Conservation (phyloP, 1,284 basidiomycete species). For the Cystodermella granulosa region DNA sequence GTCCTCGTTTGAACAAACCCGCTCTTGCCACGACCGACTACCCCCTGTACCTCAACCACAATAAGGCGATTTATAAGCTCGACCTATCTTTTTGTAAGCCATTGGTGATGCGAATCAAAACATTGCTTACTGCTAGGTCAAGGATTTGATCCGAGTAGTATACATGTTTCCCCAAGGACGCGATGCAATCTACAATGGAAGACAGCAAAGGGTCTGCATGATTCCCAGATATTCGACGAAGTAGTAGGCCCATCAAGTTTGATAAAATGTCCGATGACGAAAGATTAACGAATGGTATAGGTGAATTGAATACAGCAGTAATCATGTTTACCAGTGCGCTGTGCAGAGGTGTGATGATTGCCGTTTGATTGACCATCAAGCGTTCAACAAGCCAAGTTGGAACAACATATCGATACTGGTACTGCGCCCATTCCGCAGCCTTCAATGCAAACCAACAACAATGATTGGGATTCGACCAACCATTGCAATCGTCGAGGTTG, state of each 20-base stretch:
- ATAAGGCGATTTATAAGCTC: conserved; percentile 79
- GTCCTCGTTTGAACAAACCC: conserved; percentile 48
- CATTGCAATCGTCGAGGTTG: conserved; percentile 56
- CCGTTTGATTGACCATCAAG: conserved; percentile 59
- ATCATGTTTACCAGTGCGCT: conserved; percentile 77
- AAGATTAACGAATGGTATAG: conserved; percentile 80
- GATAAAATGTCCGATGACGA: conserved; percentile 87
- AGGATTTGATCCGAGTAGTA: conserved; percentile 97
- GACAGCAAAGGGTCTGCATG: conserved; percentile 67
- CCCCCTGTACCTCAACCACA: conserved; percentile 62
- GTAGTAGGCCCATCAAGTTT: conserved; percentile 68
- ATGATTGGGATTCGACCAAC: conserved; percentile 72
- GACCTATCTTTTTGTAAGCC: conserved; percentile 39
- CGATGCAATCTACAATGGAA: conserved; percentile 72
- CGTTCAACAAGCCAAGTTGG: conserved; percentile 82
- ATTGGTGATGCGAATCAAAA: neutral
- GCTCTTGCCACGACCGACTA: conserved; percentile 44
- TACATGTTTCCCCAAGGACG: conserved; percentile 82
- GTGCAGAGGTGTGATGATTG: conserved; percentile 54
- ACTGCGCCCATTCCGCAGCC: conserved; percentile 78
- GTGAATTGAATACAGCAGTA: conserved; percentile 76
- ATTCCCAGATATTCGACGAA: conserved; percentile 66
- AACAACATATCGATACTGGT: conserved; percentile 88
- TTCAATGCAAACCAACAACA: conserved; percentile 80
- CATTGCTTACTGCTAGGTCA: conserved; percentile 64